These are phyloP conservation scores for Artemisia annua DNA, from an alignment of 129 eudicot species.

Conservation along the genomic window DNA sequence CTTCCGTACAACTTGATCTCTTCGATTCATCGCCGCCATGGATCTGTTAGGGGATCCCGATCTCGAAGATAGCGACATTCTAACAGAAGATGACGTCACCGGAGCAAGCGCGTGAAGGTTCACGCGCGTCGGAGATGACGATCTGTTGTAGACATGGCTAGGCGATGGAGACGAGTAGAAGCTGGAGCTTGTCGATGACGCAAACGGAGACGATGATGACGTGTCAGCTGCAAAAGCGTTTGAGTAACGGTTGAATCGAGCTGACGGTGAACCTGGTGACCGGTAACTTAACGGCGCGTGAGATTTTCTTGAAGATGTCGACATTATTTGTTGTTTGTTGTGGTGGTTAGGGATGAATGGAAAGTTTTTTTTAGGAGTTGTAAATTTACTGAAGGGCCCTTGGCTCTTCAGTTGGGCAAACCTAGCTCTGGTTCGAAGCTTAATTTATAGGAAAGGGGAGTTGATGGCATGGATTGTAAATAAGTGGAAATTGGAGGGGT, in stretches of 20 bases:
- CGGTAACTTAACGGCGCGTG: slow-evolving; percentile 43
- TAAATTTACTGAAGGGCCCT: slow-evolving; percentile 49
- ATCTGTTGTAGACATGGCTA: slow-evolving; percentile 45
- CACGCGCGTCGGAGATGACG: slow-evolving; percentile 84
- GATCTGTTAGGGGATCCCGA: slow-evolving; percentile 69
- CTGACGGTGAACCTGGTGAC: slow-evolving; percentile 40
- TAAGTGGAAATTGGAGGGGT: slow-evolving; percentile 30
- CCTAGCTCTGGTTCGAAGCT: slow-evolving; percentile 61
- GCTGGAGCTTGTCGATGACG: slow-evolving; percentile 61
- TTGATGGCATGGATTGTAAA: slow-evolving; percentile 40
- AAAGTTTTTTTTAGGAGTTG: slow-evolving; percentile 9
- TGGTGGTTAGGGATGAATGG: neutral
- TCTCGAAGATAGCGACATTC: slow-evolving; percentile 61
- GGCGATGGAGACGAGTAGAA: slow-evolving; percentile 53
- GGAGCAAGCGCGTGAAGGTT: slow-evolving; percentile 67
- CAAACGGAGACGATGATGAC: slow-evolving; percentile 37
- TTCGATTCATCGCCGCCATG: slow-evolving; percentile 54
- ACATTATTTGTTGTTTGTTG: slow-evolving; percentile 30
- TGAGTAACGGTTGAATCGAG: slow-evolving; percentile 31
- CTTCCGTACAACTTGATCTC: slow-evolving; percentile 59
- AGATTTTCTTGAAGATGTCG: slow-evolving; percentile 48
- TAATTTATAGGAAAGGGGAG: slow-evolving; percentile 54
- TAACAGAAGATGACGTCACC: slow-evolving; percentile 54
- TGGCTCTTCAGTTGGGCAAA: slow-evolving; percentile 95
- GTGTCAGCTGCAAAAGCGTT: slow-evolving; percentile 40